phyloP scores from a whole-genome alignment of 495 filamentous ascomycete genomes.

The Trichocladium uniseriatum region DNA sequence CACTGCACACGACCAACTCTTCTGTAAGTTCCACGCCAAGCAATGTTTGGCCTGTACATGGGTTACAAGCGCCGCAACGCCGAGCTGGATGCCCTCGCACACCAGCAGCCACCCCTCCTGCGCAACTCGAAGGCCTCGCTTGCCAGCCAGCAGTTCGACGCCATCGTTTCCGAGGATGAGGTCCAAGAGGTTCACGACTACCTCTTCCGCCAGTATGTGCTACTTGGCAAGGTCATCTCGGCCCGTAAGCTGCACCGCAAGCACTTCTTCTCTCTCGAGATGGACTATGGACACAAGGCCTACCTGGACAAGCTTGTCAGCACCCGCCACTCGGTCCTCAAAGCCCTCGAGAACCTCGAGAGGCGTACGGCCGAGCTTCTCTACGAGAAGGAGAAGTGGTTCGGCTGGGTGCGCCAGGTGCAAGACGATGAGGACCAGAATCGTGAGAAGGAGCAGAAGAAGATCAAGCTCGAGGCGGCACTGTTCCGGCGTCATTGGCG shows the following conservation, averaged over 20 bases:
- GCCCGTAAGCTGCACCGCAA: slow-evolving; percentile 45
- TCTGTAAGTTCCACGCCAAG: slow-evolving; percentile 39
- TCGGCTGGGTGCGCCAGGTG: slow-evolving; percentile 36
- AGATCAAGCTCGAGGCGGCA: no score
- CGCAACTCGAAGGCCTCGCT: slow-evolving; percentile 26
- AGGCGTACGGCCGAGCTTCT: slow-evolving; percentile 37
- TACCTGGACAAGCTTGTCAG: slow-evolving; percentile 39
- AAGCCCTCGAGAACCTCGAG: slow-evolving; percentile 40
- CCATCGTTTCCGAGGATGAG: slow-evolving; percentile 27
- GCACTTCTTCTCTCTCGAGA: slow-evolving; percentile 41
- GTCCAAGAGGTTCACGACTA: slow-evolving; percentile 37
- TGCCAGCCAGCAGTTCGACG: slow-evolving; percentile 34
- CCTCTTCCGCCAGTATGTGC: slow-evolving; percentile 34
- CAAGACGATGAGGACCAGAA: slow-evolving; percentile 39
- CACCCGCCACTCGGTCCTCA: slow-evolving; percentile 30
- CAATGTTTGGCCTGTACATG: slow-evolving; percentile 40
- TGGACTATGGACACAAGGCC: slow-evolving; percentile 36
- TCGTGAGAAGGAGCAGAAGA: no score
- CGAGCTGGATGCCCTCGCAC: slow-evolving; percentile 32
- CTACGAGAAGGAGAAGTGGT: slow-evolving; percentile 43
- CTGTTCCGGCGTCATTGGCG: no score
- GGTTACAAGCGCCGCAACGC: slow-evolving; percentile 43
- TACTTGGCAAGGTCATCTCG: slow-evolving; percentile 42
- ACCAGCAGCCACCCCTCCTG: slow-evolving; percentile 19
- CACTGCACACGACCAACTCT: slow-evolving; percentile 36